Conservation (phyloP, 306 rosid species). For the Biancaea sappan region DNA sequence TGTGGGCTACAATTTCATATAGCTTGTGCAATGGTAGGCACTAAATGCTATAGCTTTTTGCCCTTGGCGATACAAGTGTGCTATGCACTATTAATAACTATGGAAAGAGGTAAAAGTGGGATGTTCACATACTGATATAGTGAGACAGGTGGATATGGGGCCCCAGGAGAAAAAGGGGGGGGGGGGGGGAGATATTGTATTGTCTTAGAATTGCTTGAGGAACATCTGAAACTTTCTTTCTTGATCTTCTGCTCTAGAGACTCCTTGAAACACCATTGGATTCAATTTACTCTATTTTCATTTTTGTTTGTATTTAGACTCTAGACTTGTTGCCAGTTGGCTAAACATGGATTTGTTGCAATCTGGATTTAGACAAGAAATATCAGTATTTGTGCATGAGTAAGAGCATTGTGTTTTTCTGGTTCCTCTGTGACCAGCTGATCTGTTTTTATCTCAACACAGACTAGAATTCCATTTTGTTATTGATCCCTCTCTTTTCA, state of each 20-base stretch:
- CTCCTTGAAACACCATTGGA: not conserved
- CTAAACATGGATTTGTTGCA: not conserved
- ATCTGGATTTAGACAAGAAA: conserved; percentile 15
- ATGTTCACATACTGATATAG: not conserved
- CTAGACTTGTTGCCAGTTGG: not conserved
- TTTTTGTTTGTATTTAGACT: not conserved
- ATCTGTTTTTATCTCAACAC: not conserved
- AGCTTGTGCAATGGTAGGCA: too few relatives aligned
- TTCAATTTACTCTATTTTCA: not conserved
- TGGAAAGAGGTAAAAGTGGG: too few relatives aligned
- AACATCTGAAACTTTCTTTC: conserved; percentile 4
- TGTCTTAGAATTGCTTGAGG: not conserved
- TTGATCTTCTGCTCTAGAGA: not conserved
- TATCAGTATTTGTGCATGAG: not conserved
- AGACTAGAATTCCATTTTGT: not conserved
- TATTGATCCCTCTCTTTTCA: not conserved
- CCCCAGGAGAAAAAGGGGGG: not conserved
- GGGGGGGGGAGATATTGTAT: not conserved
- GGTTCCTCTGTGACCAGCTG: not conserved
- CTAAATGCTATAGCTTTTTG: too few relatives aligned
- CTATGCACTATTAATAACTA: too few relatives aligned
- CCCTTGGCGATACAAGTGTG: too few relatives aligned
- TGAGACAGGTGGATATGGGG: not conserved
- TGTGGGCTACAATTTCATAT: too few relatives aligned
- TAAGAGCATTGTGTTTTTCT: not conserved